Conservation (phyloP, 2,329 filamentous ascomycete species). For the Phoma sp. region DNA sequence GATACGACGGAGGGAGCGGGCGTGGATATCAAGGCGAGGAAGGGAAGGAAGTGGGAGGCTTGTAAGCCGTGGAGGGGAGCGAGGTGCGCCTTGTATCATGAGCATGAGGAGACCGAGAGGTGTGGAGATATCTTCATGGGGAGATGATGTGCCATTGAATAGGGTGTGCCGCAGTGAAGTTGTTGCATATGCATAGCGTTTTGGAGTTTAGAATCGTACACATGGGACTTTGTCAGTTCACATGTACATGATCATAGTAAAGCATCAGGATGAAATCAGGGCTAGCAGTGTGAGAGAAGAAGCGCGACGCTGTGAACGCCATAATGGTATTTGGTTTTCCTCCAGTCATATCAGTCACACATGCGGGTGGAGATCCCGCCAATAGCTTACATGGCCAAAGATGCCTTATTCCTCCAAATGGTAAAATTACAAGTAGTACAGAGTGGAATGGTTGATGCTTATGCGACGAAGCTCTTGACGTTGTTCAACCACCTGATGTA, state of each 20-base stretch:
- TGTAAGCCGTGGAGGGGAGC: conserved; percentile 50
- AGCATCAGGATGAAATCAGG: background rate
- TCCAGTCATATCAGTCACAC: conserved; percentile 12
- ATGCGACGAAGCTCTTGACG: conserved; percentile 83
- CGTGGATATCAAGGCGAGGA: conserved; percentile 28
- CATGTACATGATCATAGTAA: background rate
- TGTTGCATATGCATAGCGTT: conserved; percentile 13
- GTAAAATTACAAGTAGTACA: conserved; percentile 31
- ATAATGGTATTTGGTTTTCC: conserved; percentile 4
- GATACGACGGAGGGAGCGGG: conserved; percentile 29
- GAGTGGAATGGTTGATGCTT: conserved; percentile 23
- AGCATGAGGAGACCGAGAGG: conserved; percentile 47
- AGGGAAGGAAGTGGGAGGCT: conserved; percentile 42
- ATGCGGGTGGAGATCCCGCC: conserved; percentile 13
- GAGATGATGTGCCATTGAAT: conserved; percentile 20
- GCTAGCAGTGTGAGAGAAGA: background rate
- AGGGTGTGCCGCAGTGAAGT: background rate
- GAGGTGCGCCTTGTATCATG: conserved; percentile 48
- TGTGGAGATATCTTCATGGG: conserved; percentile 45
- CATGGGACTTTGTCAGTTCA: background rate
- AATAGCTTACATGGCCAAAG: conserved; percentile 37
- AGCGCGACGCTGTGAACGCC: conserved; percentile 7
- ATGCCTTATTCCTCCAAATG: conserved; percentile 20
- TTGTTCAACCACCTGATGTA: conserved; percentile 89
- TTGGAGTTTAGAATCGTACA: background rate